Evolutionary conservation across 306 rosid species (phyloP).

Genomic region (Ceratonia siliqua): DNA sequence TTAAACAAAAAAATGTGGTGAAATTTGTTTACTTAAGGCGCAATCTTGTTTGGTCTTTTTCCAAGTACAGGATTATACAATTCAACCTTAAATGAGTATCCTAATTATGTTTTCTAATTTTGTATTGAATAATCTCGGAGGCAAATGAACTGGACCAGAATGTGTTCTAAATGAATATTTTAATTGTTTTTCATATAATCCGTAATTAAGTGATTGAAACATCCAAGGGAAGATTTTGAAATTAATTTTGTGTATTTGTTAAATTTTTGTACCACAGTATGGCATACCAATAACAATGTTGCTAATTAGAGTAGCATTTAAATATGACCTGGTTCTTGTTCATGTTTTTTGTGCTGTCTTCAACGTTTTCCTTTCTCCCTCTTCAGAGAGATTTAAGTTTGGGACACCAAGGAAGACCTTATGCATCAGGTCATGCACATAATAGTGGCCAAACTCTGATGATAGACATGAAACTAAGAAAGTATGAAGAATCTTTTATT

Average conservation of each 20-base stretch:
- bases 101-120: neutral
- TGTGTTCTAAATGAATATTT: no score
- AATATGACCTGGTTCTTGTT: neutral
- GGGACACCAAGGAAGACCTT: neutral
- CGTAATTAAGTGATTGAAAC: neutral
- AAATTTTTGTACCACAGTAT: neutral
- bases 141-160: neutral
- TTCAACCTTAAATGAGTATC: conserved; percentile 14
- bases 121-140: neutral
- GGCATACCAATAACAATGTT: neutral
- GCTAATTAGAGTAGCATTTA: neutral
- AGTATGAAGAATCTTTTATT: neutral
- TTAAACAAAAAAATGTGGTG: neutral
- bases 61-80: neutral
- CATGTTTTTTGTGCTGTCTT: conserved; percentile 12
- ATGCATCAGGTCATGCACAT: conserved; percentile 2
- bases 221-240: conserved; percentile 11
- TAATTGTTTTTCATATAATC: neutral
- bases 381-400: neutral
- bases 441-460: neutral
- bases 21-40: neutral
- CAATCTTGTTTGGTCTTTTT: neutral
- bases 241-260: neutral
- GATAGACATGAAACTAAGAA: neutral
- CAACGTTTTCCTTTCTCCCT: neutral